Percentiles rank a stretch among this genome's conserved stretches.
Conservation (phyloP, 495 filamentous ascomycete species). For the Aspergillus funiculosus region DNA sequence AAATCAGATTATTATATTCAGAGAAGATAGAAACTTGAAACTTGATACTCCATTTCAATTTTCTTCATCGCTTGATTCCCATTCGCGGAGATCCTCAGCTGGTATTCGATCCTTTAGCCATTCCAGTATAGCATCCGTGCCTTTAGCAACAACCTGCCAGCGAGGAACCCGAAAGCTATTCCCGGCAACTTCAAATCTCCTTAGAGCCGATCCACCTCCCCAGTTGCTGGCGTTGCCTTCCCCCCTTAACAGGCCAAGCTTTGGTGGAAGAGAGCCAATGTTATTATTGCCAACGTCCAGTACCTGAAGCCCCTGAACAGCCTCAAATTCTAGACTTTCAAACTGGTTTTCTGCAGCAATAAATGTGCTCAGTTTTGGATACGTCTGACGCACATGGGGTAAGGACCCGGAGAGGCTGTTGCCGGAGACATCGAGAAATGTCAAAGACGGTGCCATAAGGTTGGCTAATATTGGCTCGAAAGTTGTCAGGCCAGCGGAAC, state of each 20-base stretch:
- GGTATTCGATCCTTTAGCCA: constrained; percentile 79
- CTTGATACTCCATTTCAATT: constrained; percentile 7
- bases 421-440: constrained; percentile 69
- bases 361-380: constrained; percentile 61
- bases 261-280: constrained; percentile 67
- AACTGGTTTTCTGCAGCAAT: constrained; percentile 73
- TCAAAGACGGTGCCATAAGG: constrained; percentile 64
- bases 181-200: constrained; percentile 61
- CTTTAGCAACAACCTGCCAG: constrained; percentile 78
- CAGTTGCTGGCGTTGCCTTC: constrained; percentile 40
- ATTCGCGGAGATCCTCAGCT: constrained; percentile 48
- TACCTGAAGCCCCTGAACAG: constrained; percentile 65
- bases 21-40: no score
- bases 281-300: constrained; percentile 81
- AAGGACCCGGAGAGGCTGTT: constrained; percentile 67
- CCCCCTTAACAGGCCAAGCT: constrained; percentile 63
- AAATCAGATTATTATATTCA: neutral
- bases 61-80: constrained; percentile 28
- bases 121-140: constrained; percentile 77
- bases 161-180: constrained; percentile 84
- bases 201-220: constrained; percentile 37
- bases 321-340: constrained; percentile 62
- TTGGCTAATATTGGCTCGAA: constrained; percentile 56
- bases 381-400: constrained; percentile 49
- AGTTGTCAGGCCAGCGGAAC: constrained; percentile 59